Conservation (phyloP, 23 red algal species). For the Gracilaria gracilis region DNA sequence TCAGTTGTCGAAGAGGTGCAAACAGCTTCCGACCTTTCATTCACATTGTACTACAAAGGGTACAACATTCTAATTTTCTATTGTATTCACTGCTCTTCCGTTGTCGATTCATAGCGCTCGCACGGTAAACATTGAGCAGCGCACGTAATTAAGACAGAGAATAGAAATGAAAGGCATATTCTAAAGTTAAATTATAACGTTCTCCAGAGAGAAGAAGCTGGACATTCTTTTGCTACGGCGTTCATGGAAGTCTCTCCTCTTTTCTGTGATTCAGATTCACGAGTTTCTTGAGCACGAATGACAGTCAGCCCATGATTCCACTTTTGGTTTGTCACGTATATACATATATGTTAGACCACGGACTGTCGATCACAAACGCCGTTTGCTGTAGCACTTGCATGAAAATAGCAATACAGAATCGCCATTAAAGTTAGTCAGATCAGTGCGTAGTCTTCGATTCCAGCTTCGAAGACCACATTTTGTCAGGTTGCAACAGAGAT, state of each 20-base stretch:
- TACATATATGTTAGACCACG: conserved; percentile 25
- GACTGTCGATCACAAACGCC: not conserved
- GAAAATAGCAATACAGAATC: not conserved
- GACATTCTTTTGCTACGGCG: not conserved
- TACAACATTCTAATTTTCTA: conserved; percentile 22
- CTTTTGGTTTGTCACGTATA: conserved; percentile 12
- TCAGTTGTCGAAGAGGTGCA: conserved; percentile 15
- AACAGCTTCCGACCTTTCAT: not conserved
- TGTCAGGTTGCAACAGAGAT: conserved; percentile 7
- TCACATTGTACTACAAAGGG: not conserved
- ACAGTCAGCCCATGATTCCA: conserved; percentile 10
- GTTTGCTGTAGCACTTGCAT: conserved; percentile 6
- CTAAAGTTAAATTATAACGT: not conserved
- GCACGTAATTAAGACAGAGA: not conserved
- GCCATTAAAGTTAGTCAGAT: conserved; percentile 32
- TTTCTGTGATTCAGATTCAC: not conserved
- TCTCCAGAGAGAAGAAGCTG: not conserved
- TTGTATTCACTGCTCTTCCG: not conserved
- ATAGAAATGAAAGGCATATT: conserved; percentile 16
- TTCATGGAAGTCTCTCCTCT: not conserved
- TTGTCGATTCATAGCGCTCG: not conserved
- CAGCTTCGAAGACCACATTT: conserved; percentile 12
- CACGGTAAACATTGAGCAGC: not conserved
- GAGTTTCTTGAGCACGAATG: not conserved
- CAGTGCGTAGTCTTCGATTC: conserved; percentile 9